These are phyloP conservation scores for Lactifluus volemus DNA, from an alignment of 768 basidiomycete genomes.

Conservation along the genomic window DNA sequence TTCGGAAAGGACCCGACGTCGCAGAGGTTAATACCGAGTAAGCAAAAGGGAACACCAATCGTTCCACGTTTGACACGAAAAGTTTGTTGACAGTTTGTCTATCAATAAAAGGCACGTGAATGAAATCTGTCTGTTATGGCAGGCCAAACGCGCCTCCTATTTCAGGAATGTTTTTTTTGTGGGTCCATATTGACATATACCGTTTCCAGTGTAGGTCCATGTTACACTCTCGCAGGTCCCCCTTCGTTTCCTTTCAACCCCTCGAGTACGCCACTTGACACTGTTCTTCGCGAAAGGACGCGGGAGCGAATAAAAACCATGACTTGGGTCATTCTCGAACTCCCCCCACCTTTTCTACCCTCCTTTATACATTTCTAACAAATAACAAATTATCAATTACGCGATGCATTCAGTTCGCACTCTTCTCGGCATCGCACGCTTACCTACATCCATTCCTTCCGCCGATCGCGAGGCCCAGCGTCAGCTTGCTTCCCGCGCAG, in stretches of 20 bases:
- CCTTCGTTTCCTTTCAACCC: neutral
- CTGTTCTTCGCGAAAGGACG: neutral
- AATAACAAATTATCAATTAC: neutral
- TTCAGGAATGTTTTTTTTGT: slow-evolving; percentile 1
- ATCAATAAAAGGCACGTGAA: neutral
- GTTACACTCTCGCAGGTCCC: neutral
- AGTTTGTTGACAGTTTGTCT: slow-evolving; percentile 11
- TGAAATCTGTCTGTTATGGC: neutral
- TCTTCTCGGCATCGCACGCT: neutral
- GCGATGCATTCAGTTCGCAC: neutral
- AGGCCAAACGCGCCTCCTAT: neutral
- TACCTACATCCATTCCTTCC: neutral
- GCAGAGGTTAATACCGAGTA: neutral
- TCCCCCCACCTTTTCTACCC: neutral
- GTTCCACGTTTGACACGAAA: slow-evolving; percentile 5
- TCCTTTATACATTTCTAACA: neutral
- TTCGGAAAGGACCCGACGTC: slow-evolving; percentile 12
- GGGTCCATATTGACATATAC: slow-evolving; percentile 6
- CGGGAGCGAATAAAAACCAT: slow-evolving; percentile 7
- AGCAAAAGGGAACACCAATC: neutral
- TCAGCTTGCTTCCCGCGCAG: neutral
- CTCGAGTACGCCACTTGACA: neutral
- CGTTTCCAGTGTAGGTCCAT: neutral
- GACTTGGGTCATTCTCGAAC: neutral
- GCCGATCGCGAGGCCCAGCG: slow-evolving; percentile 9